Percentiles rank a stretch among this genome's conserved stretches.
These are phyloP conservation scores for Cercospora sesami DNA, from an alignment of 2,329 filamentous ascomycete genomes.

Conservation along the genomic window DNA sequence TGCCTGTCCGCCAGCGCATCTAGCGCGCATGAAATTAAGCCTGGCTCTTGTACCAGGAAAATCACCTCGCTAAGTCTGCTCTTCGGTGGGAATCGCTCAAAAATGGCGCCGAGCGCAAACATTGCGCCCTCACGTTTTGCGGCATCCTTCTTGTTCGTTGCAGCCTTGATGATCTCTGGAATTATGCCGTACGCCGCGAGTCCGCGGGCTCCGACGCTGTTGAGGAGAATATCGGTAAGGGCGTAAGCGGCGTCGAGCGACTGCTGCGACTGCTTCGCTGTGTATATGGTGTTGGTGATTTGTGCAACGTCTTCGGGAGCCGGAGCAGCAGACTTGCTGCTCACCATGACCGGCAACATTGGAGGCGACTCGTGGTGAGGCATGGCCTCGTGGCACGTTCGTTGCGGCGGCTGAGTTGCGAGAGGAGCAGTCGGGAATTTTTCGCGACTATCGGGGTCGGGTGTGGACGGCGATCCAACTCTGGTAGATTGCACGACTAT, in stretches of 20 bases:
- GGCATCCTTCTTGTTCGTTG: slow-evolving; percentile 89
- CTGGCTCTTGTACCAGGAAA: slow-evolving; percentile 78
- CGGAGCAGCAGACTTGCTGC: slow-evolving; percentile 48
- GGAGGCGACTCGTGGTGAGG: slow-evolving; percentile 54
- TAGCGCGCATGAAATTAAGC: slow-evolving; percentile 69
- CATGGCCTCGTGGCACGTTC: slow-evolving; percentile 37
- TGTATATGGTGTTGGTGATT: slow-evolving; percentile 48
- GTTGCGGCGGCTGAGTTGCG: neutral
- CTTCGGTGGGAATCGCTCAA: slow-evolving; percentile 80
- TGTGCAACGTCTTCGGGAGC: slow-evolving; percentile 49
- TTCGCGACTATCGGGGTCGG: neutral
- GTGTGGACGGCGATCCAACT: neutral
- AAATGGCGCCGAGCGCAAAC: slow-evolving; percentile 89
- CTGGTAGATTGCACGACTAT: neutral
- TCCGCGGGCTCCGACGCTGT: slow-evolving; percentile 65
- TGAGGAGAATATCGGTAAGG: slow-evolving; percentile 63
- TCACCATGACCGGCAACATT: slow-evolving; percentile 50
- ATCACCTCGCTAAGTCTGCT: slow-evolving; percentile 78
- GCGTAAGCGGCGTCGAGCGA: slow-evolving; percentile 65
- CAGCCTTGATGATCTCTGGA: slow-evolving; percentile 70
- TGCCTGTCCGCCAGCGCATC: slow-evolving; percentile 91
- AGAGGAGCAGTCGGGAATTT: neutral
- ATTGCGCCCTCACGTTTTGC: slow-evolving; percentile 84
- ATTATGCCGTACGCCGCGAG: slow-evolving; percentile 63
- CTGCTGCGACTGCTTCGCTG: slow-evolving; percentile 55